Evolutionary conservation across 208 protist species (phyloP).

Genomic region (Leptomonas pyrrhocoris): DNA sequence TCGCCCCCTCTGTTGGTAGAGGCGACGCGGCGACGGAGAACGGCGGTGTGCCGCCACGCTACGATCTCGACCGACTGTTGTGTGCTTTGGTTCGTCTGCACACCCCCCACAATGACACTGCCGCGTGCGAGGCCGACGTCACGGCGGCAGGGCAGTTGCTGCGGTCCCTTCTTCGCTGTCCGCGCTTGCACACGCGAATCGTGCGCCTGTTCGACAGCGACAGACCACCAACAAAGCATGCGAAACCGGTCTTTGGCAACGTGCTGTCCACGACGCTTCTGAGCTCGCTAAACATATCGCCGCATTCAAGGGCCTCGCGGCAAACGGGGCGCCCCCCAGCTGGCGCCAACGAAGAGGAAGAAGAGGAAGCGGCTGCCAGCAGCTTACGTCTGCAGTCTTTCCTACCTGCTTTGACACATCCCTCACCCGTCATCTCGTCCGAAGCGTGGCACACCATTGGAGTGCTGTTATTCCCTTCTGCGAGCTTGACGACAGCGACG

Average conservation of each 20-base stretch:
- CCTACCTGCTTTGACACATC: slow-evolving; percentile 30
- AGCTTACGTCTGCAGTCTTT: slow-evolving; percentile 16
- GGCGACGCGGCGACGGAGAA: background rate
- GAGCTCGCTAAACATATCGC: background rate
- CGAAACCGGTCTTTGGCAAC: background rate
- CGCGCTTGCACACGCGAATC: slow-evolving; percentile 15
- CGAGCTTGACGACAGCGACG: background rate
- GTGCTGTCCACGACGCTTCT: slow-evolving; percentile 4
- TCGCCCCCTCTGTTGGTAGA: background rate
- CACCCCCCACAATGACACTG: background rate
- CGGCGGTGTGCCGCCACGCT: background rate
- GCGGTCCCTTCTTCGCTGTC: slow-evolving; percentile 24
- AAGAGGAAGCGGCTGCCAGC: background rate
- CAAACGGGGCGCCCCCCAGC: background rate
- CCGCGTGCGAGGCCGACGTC: slow-evolving; percentile 12
- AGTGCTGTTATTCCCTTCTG: slow-evolving; percentile 29
- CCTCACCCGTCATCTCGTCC: slow-evolving; percentile 42
- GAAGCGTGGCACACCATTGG: slow-evolving; percentile 55
- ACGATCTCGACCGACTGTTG: slow-evolving; percentile 12
- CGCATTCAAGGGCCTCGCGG: background rate
- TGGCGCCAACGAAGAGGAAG: background rate
- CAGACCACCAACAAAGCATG: background rate
- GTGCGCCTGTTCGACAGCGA: slow-evolving; percentile 13
- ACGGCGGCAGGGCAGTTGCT: slow-evolving; percentile 24
- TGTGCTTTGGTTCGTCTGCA: slow-evolving; percentile 23